Evolutionary conservation across 2,329 filamentous ascomycete species (phyloP).

Genomic region (Diaporthe humulicola): DNA sequence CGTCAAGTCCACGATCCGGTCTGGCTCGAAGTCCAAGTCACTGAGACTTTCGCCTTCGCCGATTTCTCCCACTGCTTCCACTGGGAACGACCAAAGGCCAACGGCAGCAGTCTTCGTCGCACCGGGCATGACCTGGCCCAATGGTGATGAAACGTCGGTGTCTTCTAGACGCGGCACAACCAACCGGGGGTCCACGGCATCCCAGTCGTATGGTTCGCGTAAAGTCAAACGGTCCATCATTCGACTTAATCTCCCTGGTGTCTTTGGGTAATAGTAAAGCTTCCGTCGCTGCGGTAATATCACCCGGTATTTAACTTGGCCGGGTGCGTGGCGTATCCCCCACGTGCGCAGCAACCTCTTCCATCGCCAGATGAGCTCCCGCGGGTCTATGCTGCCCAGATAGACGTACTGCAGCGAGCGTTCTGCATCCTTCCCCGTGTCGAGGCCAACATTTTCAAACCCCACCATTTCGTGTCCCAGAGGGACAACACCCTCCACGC

Average conservation of each 20-base stretch:
- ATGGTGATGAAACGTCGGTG: not conserved
- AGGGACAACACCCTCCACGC: not conserved
- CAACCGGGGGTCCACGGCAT: too few relatives aligned
- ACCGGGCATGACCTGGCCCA: not conserved
- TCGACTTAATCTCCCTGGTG: not conserved
- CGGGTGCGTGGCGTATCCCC: not conserved
- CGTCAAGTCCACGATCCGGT: slow-evolving; percentile 28
- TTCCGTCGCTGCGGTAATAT: not conserved
- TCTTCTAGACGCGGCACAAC: not conserved
- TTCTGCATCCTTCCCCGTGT: not conserved
- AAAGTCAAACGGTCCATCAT: not conserved
- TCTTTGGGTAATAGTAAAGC: not conserved
- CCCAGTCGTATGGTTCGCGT: not conserved
- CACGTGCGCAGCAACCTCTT: slow-evolving; percentile 26
- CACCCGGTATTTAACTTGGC: slow-evolving; percentile 31
- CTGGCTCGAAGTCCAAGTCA: slow-evolving; percentile 13
- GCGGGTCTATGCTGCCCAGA: slow-evolving; percentile 33
- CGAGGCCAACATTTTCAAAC: slow-evolving; percentile 14
- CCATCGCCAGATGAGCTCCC: slow-evolving; percentile 36
- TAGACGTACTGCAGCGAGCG: not conserved
- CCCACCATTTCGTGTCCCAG: not conserved
- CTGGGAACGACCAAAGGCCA: slow-evolving; percentile 37
- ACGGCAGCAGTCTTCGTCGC: not conserved
- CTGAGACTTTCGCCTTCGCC: slow-evolving; percentile 20
- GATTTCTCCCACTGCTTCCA: slow-evolving; percentile 19